A percentile compares a stretch with the other conserved stretches of the same genome.
These are phyloP conservation scores for Ilex aquifolium DNA, from an alignment of 257 asterid genomes.

Conservation along the genomic window DNA sequence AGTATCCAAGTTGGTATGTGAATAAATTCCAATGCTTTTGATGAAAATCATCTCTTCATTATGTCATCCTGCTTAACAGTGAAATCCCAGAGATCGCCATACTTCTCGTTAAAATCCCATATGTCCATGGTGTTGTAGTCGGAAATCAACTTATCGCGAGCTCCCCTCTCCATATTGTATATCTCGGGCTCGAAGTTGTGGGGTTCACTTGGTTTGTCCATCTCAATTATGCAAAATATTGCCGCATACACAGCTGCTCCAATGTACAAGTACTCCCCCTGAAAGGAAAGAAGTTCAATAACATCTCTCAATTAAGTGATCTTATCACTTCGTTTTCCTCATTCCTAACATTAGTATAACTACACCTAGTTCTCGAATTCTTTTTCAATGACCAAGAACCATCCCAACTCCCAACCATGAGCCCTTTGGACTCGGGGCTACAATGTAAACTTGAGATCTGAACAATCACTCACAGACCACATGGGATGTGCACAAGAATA, in stretches of 20 bases:
- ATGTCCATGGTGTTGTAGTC: slow-evolving; percentile 86
- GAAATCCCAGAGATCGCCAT: slow-evolving; percentile 84
- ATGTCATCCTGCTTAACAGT: slow-evolving; percentile 55
- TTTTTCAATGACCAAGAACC: no score
- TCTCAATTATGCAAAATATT: slow-evolving; percentile 65
- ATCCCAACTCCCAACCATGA: no score
- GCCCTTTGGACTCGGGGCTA: no score
- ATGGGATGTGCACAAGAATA: no score
- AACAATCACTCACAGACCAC: no score
- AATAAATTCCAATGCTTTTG: not conserved
- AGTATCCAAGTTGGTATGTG: slow-evolving; percentile 3
- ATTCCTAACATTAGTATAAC: no score
- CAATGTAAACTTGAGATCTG: no score
- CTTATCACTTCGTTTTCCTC: no score
- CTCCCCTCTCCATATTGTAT: slow-evolving; percentile 84
- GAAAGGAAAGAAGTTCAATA: slow-evolving; percentile 7
- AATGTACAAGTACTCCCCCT: slow-evolving; percentile 81
- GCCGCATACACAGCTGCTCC: slow-evolving; percentile 74
- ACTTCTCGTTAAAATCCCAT: slow-evolving; percentile 91
- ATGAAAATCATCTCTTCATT: slow-evolving; percentile 36
- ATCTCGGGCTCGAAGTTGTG: slow-evolving; percentile 93
- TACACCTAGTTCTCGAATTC: no score
- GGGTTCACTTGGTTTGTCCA: slow-evolving; percentile 84
- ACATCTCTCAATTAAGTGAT: no score
- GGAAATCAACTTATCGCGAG: slow-evolving; percentile 72